Evolutionary conservation across 805 yeast genomes (phyloP).

Genomic region (Candida xiaguanensis): DNA sequence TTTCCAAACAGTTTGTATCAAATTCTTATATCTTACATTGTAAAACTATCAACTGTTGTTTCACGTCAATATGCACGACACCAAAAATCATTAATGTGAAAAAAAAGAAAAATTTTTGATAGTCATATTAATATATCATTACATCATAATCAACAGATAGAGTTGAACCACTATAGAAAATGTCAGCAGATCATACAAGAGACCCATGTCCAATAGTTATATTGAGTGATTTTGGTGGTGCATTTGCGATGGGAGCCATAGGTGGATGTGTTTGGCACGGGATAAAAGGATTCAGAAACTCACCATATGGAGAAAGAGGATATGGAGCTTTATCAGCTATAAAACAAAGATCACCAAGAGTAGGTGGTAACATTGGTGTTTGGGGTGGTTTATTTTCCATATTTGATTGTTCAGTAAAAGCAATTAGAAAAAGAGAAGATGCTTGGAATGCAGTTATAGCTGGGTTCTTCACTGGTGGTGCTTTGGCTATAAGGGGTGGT

Average conservation of each 20-base stretch:
- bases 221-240: constrained; percentile 97
- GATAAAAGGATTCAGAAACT: constrained; percentile 96
- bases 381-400: constrained; percentile 99
- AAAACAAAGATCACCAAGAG: constrained; percentile 95
- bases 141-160: neutral
- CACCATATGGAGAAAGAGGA: constrained; percentile 95
- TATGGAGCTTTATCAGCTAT: constrained; percentile 86
- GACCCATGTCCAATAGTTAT: constrained; percentile 99
- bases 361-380: constrained; percentile 98
- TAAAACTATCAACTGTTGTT: too few relatives aligned
- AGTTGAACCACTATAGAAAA: constrained; percentile 15
- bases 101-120: constrained; percentile 1
- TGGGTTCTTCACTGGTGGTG: constrained; percentile 97
- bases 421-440: constrained; percentile 94
- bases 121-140: neutral
- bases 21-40: too few relatives aligned
- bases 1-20: too few relatives aligned
- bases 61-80: neutral
- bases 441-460: constrained; percentile 98
- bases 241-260: constrained; percentile 97
- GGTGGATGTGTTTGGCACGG: constrained; percentile 99
- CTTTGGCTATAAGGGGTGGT: constrained; percentile 97
- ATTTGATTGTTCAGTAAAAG: constrained; percentile 93
- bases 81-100: neutral
- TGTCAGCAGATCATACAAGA: constrained; percentile 97